These are phyloP conservation scores for Ustilago cynodontis DNA, from an alignment of 1,284 basidiomycete species.

Conservation along the genomic window DNA sequence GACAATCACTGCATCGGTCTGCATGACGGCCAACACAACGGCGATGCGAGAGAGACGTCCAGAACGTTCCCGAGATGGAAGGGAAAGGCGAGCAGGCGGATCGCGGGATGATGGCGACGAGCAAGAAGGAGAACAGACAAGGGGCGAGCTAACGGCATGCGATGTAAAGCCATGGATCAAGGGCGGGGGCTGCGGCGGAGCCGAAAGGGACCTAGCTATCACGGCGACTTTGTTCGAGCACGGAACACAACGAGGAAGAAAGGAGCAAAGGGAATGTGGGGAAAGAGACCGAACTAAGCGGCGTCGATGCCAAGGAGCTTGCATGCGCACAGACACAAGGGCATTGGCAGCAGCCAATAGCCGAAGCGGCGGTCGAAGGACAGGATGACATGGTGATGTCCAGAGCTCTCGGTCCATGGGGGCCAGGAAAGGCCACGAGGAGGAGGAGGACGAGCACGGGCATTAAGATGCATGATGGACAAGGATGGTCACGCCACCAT, in stretches of 20 bases:
- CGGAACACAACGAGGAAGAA: background rate
- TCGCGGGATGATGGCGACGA: background rate
- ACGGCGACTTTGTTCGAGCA: background rate
- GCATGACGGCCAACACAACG: too few species aligned
- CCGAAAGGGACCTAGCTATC: background rate
- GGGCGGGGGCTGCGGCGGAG: background rate
- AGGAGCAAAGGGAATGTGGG: constrained; percentile 4
- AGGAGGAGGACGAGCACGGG: background rate
- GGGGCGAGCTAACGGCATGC: background rate
- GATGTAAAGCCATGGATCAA: background rate
- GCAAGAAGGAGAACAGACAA: background rate
- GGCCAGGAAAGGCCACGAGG: background rate
- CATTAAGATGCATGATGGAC: constrained; percentile 3
- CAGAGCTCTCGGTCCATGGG: background rate
- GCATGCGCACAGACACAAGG: background rate
- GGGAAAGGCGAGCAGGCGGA: background rate
- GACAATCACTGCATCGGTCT: too few species aligned
- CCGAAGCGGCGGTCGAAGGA: constrained; percentile 7
- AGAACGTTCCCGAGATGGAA: background rate
- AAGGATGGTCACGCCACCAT: background rate
- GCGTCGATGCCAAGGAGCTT: constrained; percentile 18
- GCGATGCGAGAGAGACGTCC: background rate
- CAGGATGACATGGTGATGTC: background rate
- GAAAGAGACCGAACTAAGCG: constrained; percentile 3
- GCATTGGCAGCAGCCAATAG: background rate